Percentiles rank a stretch among this genome's conserved stretches.
Conservation (phyloP, 257 asterid genomes). For the Rubia yunnanensis region DNA sequence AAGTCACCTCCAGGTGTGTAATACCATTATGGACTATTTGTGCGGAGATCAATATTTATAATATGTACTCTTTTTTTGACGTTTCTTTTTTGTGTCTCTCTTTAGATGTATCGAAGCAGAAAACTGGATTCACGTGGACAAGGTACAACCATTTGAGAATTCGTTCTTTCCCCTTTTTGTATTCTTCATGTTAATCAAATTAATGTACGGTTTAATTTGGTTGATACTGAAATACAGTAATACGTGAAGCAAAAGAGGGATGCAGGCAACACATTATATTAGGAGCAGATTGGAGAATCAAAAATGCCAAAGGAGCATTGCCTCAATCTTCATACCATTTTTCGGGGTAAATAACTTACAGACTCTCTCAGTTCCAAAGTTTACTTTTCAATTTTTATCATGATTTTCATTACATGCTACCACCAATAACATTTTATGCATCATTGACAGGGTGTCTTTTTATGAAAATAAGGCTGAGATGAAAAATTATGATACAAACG, state of each 20-base stretch:
- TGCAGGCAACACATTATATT: slow-evolving; percentile 37
- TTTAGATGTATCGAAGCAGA: slow-evolving; percentile 88
- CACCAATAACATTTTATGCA: too few species aligned
- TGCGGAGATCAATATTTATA: too few species aligned
- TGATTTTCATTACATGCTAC: too few species aligned
- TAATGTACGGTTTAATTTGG: background rate
- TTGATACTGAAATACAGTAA: slow-evolving; percentile 29
- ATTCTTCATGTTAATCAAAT: background rate
- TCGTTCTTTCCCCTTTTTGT: background rate
- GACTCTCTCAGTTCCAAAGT: too few species aligned
- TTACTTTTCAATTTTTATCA: too few species aligned
- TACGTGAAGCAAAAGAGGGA: slow-evolving; percentile 45
- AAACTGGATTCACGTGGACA: slow-evolving; percentile 82
- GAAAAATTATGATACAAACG: background rate
- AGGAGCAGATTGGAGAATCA: slow-evolving; percentile 20
- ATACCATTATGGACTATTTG: too few species aligned
- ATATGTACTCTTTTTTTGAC: too few species aligned
- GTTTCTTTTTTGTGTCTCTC: background rate
- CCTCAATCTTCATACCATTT: slow-evolving; percentile 15
- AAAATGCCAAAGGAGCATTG: slow-evolving; percentile 15
- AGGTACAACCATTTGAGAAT: slow-evolving; percentile 29
- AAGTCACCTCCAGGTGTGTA: slow-evolving; percentile 91
- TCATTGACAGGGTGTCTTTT: slow-evolving; percentile 28
- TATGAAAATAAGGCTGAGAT: slow-evolving; percentile 15
- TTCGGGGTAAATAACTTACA: slow-evolving; percentile 35